Evolutionary conservation across 768 basidiomycete species (phyloP), one percentile per base, ranked within the genome.

Genomic region (Panus rudis): DNA sequence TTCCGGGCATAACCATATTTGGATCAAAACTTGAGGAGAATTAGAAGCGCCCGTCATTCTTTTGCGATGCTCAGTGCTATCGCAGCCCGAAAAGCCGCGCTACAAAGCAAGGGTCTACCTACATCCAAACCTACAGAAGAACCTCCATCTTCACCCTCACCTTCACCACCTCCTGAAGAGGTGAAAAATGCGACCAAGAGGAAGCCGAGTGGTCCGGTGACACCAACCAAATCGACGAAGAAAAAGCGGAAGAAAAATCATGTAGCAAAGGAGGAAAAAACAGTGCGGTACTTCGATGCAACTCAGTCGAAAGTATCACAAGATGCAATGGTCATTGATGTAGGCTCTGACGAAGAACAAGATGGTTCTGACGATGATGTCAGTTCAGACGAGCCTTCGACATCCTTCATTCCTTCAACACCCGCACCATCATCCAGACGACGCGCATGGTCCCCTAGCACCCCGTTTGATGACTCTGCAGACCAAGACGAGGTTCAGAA

Each of bases 11-110:
- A n/a, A n/a, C n/a, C n/a, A n/a, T n/a, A n/a, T n/a, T n/a, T n/a
- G n/a, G n/a, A n/a, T n/a, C n/a, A n/a, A n/a, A n/a, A n/a, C n/a
- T n/a, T n/a, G n/a, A n/a, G n/a, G n/a, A n/a, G n/a, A n/a, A n/a
- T n/a, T n/a, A n/a, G n/a, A n/a, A n/a, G n/a, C n/a, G n/a, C n/a
- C n/a, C n/a, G n/a, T n/a, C n/a, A n/a, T n/a, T n/a, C n/a, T n/a
- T n/a, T n/a, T n/a, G 43, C 24, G 20, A 84, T 84, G 83, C 65
- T 86, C 39, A 84, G 81, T 54, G 84, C 84, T 2, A 65, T 88
- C 37, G 83, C 83, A 22, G 83, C 82, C 2, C 73, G 84, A 25
- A 84, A 79, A 54, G 80, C 64, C 17, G 16, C 6, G n/a, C 33
- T 8, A 35, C n/a, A 17, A 7, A 20, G 8, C n/a, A 35, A 33